These are phyloP conservation scores for Fusarium penzigii DNA, from an alignment of 2,329 filamentous ascomycete genomes.

Conservation along the genomic window DNA sequence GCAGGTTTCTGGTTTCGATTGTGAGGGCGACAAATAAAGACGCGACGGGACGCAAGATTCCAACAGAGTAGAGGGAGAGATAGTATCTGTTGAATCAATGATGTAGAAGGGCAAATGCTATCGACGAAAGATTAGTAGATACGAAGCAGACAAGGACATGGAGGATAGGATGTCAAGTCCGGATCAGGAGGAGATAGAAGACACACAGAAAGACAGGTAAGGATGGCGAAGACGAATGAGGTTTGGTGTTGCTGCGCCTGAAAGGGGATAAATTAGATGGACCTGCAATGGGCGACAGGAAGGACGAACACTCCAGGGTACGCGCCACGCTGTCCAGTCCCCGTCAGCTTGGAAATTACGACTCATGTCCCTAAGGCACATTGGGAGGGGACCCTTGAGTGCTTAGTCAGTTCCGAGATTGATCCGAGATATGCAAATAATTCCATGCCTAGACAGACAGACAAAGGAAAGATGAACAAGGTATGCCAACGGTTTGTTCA, in stretches of 20 bases:
- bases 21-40: neutral
- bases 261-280: constrained; percentile 20
- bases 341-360: neutral
- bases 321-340: neutral
- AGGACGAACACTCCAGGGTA: constrained; percentile 4
- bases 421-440: no score
- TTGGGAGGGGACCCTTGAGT: no score
- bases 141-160: neutral
- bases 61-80: neutral
- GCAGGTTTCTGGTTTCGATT: neutral
- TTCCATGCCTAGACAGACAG: no score
- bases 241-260: constrained; percentile 22
- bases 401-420: no score
- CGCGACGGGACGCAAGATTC: neutral
- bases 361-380: neutral
- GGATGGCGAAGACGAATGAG: constrained; percentile 29
- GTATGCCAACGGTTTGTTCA: no score
- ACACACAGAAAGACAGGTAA: constrained; percentile 17
- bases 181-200: constrained; percentile 7
- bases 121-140: neutral
- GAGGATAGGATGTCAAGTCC: constrained; percentile 4
- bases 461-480: no score
- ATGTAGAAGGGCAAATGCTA: neutral
- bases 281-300: constrained; percentile 18
- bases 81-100: neutral